Evolutionary conservation across 2,329 filamentous ascomycete genomes (phyloP).

Genomic region (Pseudocercospora crystallina): DNA sequence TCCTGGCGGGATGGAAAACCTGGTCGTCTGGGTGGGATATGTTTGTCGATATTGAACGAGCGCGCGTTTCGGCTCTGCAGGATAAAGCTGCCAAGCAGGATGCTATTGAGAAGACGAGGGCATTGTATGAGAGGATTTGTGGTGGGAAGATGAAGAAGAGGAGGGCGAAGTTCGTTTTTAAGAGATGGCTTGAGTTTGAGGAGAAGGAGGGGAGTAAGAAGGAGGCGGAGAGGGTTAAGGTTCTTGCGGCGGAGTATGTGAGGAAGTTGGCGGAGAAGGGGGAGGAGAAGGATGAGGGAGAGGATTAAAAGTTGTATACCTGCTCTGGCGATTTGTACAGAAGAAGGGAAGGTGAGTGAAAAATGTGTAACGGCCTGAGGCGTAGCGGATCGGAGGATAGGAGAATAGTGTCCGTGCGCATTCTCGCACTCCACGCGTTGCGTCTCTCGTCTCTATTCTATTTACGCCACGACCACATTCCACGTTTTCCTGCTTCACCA

Average conservation of each 20-base stretch:
- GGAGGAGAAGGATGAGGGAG: constrained; percentile 30
- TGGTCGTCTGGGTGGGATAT: constrained; percentile 92
- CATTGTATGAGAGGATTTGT: constrained; percentile 76
- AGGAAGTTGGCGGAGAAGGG: constrained; percentile 44
- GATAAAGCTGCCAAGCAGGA: constrained; percentile 49
- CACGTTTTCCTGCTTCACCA: too few relatives aligned
- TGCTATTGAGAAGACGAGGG: constrained; percentile 56
- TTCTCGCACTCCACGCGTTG: too few relatives aligned
- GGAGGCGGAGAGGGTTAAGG: constrained; percentile 68
- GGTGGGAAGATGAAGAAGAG: constrained; percentile 69
- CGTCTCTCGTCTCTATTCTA: too few relatives aligned
- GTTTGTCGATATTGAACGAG: constrained; percentile 75
- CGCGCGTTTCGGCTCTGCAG: constrained; percentile 32
- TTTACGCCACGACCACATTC: too few relatives aligned
- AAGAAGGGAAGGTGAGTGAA: too few relatives aligned
- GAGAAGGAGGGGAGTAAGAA: constrained; percentile 66
- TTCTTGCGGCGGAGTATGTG: constrained; percentile 70
- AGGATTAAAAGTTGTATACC: neutral
- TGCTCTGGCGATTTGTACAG: too few relatives aligned
- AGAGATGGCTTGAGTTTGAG: constrained; percentile 89
- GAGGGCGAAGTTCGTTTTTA: constrained; percentile 84
- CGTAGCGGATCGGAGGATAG: too few relatives aligned
- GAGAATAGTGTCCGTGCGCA: too few relatives aligned
- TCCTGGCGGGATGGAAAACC: constrained; percentile 82
- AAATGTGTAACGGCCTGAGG: too few relatives aligned